A percentile compares a stretch with the other conserved stretches of the same genome.
These are phyloP conservation scores for Ogataea philodendri DNA, from an alignment of 805 yeast species.

Conservation along the genomic window DNA sequence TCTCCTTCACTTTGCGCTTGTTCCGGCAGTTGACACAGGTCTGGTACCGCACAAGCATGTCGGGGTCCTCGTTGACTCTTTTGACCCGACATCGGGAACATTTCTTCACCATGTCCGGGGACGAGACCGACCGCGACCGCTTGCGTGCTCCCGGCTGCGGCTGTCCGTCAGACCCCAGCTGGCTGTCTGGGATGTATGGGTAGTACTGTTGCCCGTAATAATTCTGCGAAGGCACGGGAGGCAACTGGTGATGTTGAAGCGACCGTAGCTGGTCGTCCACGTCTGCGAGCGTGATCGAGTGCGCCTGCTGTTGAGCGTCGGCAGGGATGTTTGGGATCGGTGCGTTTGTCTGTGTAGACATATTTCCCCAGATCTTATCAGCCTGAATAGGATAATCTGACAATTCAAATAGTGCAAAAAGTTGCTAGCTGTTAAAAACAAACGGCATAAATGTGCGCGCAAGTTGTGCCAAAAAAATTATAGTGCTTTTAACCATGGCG, in stretches of 20 bases:
- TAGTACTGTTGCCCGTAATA: constrained; percentile 23
- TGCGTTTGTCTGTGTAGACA: constrained; percentile 16
- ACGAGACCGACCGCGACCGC: constrained; percentile 10
- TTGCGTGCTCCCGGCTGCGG: constrained; percentile 7
- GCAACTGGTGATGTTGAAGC: constrained; percentile 14
- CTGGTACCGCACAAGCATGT: constrained; percentile 38
- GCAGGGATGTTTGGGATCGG: constrained; percentile 7
- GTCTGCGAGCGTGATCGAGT: constrained; percentile 23
- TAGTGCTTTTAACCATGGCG: constrained; percentile 2
- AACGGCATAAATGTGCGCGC: constrained; percentile 13
- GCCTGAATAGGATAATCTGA: constrained; percentile 16
- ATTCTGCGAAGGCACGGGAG: constrained; percentile 15
- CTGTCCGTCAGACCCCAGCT: constrained; percentile 8
- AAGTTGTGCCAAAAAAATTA: constrained; percentile 8
- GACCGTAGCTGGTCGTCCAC: constrained; percentile 28
- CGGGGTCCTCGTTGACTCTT: constrained; percentile 34
- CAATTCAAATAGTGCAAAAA: constrained; percentile 14
- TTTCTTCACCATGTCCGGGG: constrained; percentile 31
- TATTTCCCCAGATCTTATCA: constrained; percentile 15
- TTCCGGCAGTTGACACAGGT: constrained; percentile 41
- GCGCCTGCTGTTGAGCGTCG: constrained; percentile 11
- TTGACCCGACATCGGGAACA: constrained; percentile 46
- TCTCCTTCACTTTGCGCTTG: constrained; percentile 38
- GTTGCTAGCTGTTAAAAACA: constrained; percentile 9
- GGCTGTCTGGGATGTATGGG: constrained; percentile 18